Conservation (phyloP, 2,329 filamentous ascomycete species). For the Dryadomyces quercus-mongolicae region DNA sequence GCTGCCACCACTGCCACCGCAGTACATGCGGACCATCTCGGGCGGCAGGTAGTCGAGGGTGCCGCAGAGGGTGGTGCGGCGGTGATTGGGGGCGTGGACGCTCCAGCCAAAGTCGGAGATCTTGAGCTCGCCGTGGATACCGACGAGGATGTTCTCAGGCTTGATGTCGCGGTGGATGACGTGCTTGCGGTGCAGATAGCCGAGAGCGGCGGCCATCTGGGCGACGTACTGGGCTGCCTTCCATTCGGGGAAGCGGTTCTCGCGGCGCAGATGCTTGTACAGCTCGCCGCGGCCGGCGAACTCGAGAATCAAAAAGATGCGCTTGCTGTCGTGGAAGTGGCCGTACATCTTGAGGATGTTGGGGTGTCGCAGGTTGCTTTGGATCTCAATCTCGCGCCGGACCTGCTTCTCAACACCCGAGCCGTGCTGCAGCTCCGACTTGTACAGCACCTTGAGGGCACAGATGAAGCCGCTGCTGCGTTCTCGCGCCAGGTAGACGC, state of each 20-base stretch:
- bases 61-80: conserved; percentile 89
- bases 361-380: conserved; percentile 74
- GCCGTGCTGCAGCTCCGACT: conserved; percentile 67
- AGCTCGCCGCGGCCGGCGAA: conserved; percentile 78
- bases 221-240: conserved; percentile 80
- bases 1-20: conserved; percentile 25
- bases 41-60: conserved; percentile 95
- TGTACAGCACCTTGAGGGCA: conserved; percentile 77
- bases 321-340: conserved; percentile 81
- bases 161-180: conserved; percentile 98
- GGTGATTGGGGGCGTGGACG: conserved; percentile 90
- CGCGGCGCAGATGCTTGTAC: conserved; percentile 74
- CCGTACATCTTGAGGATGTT: conserved; percentile 77
- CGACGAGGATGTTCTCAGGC: conserved; percentile 91
- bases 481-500: conserved; percentile 76
- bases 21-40: conserved; percentile 75
- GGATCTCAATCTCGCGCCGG: conserved; percentile 79
- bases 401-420: conserved; percentile 74
- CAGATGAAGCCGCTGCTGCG: conserved; percentile 71
- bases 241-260: conserved; percentile 72
- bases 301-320: conserved; percentile 78
- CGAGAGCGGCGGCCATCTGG: conserved; percentile 80
- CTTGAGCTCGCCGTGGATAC: conserved; percentile 96
- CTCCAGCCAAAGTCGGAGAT: conserved; percentile 98
- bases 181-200: conserved; percentile 91